Base-by-base conservation (phyloP, 495 filamentous ascomycete genomes). In the Penicillium chermesinum region DNA sequence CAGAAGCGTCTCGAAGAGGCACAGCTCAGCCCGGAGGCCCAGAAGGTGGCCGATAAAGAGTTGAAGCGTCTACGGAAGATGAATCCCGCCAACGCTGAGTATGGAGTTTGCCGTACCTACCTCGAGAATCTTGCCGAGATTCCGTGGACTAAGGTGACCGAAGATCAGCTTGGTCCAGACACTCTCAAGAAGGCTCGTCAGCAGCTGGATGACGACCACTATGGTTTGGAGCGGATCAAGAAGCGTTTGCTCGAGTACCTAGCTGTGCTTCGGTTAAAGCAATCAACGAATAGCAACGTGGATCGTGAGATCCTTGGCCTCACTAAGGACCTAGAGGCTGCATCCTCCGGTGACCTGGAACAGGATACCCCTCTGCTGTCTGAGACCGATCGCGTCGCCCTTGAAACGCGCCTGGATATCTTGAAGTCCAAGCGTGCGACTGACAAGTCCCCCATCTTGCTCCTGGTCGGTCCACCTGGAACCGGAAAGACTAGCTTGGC, bases 401-500 rank as follows among this genome's bases (percentile, higher is more conserved):
- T 74, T 20, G 74, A 74, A 44, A 67, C 81, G 15, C 85, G 86
- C 54, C 63, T 91, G 2, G 77, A 85, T 43, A 69, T 86, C 15
- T 65, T 94, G 25, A 80, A 83, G 61, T 83, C 80, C 48, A 87
- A 84, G 70, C 77, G 80, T 36, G 85, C 88, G 77, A 81, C 88
- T 16, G 93, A 98, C 70, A 96, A 93, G 70, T 95, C 93, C 8
- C 94, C 94, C 1, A 99, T 97, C 49, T 72, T 99, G 25, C 79
- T 99, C 13, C 81, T 99, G 25, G 88, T 94, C 40, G 94, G 94
- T 0, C 94, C 94, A 25, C 94, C 94, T 2, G 94, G 94, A 12
- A 91, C 91, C 18, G 94, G 94, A 36, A 99, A 99, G 75, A 99
- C 94, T 5, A 91, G 86, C 53, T 74, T 99, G 39, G 94, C 94